These are phyloP conservation scores for Colletotrichum sp. DNA, from an alignment of 2,329 filamentous ascomycete genomes.

Conservation along the genomic window DNA sequence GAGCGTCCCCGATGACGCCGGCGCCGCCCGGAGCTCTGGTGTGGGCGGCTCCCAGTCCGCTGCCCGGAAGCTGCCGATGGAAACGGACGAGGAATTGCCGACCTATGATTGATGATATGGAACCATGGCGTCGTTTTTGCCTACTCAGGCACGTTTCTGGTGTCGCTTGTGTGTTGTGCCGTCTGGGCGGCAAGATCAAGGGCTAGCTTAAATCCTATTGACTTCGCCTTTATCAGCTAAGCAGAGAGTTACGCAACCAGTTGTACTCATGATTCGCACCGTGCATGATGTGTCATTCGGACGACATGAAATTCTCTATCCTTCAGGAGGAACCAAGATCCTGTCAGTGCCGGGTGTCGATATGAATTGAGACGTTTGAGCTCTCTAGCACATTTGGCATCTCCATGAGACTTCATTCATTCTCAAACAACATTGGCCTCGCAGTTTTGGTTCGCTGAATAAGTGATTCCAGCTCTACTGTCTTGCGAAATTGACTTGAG, in stretches of 20 bases:
- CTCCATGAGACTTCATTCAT: no score
- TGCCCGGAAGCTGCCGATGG: background rate
- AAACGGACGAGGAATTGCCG: background rate
- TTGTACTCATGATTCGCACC: background rate
- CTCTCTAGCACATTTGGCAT: accelerated
- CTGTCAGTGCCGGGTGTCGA: no score
- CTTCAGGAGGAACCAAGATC: no score
- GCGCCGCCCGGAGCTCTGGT: background rate
- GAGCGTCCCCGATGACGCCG: background rate
- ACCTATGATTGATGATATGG: background rate
- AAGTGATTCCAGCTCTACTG: no score
- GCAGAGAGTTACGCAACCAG: background rate
- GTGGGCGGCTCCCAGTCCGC: background rate
- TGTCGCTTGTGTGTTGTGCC: background rate
- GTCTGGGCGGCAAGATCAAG: background rate
- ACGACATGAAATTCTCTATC: no score
- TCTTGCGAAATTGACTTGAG: no score
- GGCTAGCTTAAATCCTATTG: background rate
- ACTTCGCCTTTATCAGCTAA: background rate
- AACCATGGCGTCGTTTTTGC: background rate
- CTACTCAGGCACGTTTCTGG: background rate
- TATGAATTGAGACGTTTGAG: no score
- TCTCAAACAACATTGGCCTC: accelerated
- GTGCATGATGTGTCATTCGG: background rate
- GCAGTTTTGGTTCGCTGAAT: no score